Percentiles rank a stretch among this genome's conserved stretches.
These are phyloP conservation scores for Ceratocystis variospora DNA, from an alignment of 2,329 filamentous ascomycete genomes.

Conservation along the genomic window DNA sequence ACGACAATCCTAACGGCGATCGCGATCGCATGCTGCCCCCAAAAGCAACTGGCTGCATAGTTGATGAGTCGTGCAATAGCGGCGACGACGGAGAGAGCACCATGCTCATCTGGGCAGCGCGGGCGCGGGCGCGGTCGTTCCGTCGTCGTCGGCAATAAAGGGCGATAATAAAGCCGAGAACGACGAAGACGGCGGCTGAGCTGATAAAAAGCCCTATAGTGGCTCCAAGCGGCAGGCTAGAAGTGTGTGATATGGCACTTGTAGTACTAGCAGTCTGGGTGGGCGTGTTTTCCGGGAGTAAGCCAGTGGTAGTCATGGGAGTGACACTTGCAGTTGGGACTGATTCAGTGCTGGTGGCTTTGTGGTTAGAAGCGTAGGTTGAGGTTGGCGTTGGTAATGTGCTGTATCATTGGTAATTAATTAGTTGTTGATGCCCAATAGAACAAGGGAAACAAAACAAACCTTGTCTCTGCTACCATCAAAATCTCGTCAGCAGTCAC, in stretches of 20 bases:
- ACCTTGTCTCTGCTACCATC: background rate
- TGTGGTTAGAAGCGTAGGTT: background rate
- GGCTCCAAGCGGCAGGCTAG: slow-evolving; percentile 12
- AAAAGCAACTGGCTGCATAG: background rate
- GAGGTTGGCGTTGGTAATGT: background rate
- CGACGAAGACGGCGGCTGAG: slow-evolving; percentile 3
- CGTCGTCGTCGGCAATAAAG: slow-evolving; percentile 9
- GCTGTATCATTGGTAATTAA: background rate
- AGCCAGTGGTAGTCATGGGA: too few species aligned
- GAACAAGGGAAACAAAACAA: background rate
- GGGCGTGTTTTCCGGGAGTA: too few species aligned
- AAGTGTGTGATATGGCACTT: background rate
- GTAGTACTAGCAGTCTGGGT: slow-evolving; percentile 3
- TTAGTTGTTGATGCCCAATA: background rate
- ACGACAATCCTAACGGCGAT: slow-evolving; percentile 10
- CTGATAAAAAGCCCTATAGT: slow-evolving; percentile 15
- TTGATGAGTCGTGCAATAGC: background rate
- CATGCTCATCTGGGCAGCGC: background rate
- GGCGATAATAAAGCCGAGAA: slow-evolving; percentile 9
- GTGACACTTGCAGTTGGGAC: too few species aligned
- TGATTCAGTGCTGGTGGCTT: background rate
- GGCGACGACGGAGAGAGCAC: background rate
- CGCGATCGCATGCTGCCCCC: background rate
- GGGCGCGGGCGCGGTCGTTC: slow-evolving; percentile 4
- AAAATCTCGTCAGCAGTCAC: background rate